Base-by-base conservation (phyloP, 176 grass and related monocot genomes). In the Tuctoria greenei region DNA sequence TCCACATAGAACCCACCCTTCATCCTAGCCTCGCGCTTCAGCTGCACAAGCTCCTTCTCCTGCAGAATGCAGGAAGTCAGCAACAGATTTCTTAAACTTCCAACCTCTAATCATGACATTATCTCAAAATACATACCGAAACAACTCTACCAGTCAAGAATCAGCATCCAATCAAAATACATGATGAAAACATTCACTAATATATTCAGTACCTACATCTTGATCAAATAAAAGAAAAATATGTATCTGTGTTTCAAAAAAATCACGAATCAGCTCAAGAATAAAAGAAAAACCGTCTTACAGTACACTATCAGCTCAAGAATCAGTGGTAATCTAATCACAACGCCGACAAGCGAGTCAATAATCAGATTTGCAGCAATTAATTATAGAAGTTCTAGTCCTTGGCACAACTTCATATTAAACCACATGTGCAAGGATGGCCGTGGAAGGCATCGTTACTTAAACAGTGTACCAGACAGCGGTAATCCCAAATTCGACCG, bases 1-100 rank as follows among this genome's bases (percentile, higher is more conserved):
- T 78, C 80, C 13, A 97, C 94, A 72, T 97, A 97, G 86, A 97
- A 97, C 9, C 95, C 95, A 69, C 95, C 95, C 81, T 97, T 97
- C 79, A 97, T 43, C 79, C 95, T 72, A 11, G 95, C 91, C 71
- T 97, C 95, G 7, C 91, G 87, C 82, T 97, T 97, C 18, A 97
- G 85, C 66, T 72, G 86, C n/a, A 97, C 83, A 47, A 97, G 79
- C 67, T 97, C 90, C 79, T 88, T 92, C 58, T 91, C 95, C 95
- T 97, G 85, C 61, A 37, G 15, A 50, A 44, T 16, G 9, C 10
- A 60, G 5, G 15, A 3, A 21, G 2, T 57, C 54, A 57, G 21
- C 21, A 57, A 24, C 31, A 10, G 9, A 11, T 57, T 23, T 21
- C 8, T 57, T 56, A 31, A 31, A 31, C 1, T 31, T 56, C 8